Evolutionary conservation across 2,329 filamentous ascomycete species (phyloP).

Genomic region (Hypoxylon sp.): DNA sequence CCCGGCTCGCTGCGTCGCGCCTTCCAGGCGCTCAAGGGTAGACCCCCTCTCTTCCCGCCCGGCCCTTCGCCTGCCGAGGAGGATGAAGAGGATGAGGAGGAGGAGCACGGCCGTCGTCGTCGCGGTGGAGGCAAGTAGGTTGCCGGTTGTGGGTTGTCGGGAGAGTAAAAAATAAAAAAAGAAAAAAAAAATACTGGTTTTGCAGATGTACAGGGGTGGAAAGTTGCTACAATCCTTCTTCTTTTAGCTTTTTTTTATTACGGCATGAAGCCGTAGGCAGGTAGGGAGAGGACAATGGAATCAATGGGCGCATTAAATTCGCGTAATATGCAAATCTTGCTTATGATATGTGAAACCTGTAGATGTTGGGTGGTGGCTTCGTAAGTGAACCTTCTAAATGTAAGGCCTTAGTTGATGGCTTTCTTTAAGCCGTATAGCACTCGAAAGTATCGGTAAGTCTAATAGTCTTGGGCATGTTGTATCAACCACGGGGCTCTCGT

Average conservation of each 20-base stretch:
- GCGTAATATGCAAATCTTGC: too few relatives aligned
- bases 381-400: neutral
- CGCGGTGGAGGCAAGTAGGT: neutral
- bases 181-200: neutral
- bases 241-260: neutral
- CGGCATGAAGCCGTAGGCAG: neutral
- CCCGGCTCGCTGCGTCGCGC: conserved; percentile 38
- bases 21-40: conserved; percentile 33
- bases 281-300: too few relatives aligned
- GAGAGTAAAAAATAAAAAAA: neutral
- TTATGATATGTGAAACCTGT: too few relatives aligned
- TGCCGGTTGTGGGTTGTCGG: neutral
- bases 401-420: neutral
- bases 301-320: too few relatives aligned
- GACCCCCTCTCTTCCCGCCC: neutral
- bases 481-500: too few relatives aligned
- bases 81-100: conserved; percentile 14
- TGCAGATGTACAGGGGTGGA: too few relatives aligned
- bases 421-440: neutral
- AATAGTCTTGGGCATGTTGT: neutral
- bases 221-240: too few relatives aligned
- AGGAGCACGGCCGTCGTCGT: conserved; percentile 3
- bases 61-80: conserved; percentile 5
- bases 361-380: too few relatives aligned
- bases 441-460: neutral